These are phyloP conservation scores for Tolypocladium tundrense DNA, from an alignment of 2,329 filamentous ascomycete species.

Conservation along the genomic window DNA sequence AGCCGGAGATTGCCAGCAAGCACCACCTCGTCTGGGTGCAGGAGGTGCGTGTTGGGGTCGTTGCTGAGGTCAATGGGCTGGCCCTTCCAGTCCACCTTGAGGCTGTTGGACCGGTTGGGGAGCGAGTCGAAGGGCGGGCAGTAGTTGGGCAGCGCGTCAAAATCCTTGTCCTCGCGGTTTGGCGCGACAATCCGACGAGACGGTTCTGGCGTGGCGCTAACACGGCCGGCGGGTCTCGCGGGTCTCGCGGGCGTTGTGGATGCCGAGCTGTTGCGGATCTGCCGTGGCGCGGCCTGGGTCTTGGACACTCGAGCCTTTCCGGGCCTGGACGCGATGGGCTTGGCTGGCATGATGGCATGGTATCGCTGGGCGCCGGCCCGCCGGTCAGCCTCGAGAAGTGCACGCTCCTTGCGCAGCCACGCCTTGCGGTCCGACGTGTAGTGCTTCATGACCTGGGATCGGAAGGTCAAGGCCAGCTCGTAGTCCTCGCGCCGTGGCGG, in stretches of 20 bases:
- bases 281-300: conserved; percentile 18
- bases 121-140: conserved; percentile 61
- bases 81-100: conserved; percentile 85
- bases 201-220: conserved; percentile 39
- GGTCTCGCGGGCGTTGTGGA: conserved; percentile 6
- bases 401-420: conserved; percentile 42
- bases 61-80: conserved; percentile 63
- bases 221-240: conserved; percentile 19
- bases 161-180: conserved; percentile 77
- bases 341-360: conserved; percentile 33
- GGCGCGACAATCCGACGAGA: conserved; percentile 44
- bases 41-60: conserved; percentile 58
- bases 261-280: conserved; percentile 20
- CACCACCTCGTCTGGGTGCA: conserved; percentile 68
- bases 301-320: conserved; percentile 22
- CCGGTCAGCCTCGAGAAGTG: conserved; percentile 36
- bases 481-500: conserved; percentile 45
- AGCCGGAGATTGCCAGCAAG: conserved; percentile 73
- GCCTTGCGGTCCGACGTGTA: conserved; percentile 30
- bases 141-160: conserved; percentile 58
- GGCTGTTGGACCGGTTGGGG: conserved; percentile 53
- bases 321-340: conserved; percentile 19
- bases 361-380: conserved; percentile 28
- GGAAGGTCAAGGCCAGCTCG: conserved; percentile 40
- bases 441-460: conserved; percentile 38